A percentile compares a stretch with the other conserved stretches of the same genome.
These are phyloP conservation scores for Fraxinus paxiana DNA, from an alignment of 305 asterid species.

Conservation along the genomic window DNA sequence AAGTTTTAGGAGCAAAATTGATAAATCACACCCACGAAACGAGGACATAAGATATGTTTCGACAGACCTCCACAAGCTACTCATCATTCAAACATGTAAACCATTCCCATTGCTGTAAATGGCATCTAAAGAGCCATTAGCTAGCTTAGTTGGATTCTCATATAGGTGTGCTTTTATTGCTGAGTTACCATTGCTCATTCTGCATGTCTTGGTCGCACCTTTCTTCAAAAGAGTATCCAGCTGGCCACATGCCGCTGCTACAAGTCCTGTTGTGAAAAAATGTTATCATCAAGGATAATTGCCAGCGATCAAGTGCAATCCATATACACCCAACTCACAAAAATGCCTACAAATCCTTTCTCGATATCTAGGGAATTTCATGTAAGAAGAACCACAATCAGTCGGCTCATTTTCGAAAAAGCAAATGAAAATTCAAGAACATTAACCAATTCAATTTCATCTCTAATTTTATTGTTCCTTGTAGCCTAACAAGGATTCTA, in stretches of 20 bases:
- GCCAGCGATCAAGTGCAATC: background rate
- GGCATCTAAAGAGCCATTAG: constrained; percentile 66
- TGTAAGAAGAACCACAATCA: background rate
- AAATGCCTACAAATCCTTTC: background rate
- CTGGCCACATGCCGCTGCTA: constrained; percentile 77
- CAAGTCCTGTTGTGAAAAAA: constrained; percentile 52
- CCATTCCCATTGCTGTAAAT: constrained; percentile 69
- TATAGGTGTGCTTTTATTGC: constrained; percentile 38
- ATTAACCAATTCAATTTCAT: background rate
- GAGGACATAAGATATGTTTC: background rate
- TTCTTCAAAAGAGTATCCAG: constrained; percentile 58
- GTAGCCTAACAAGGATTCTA: background rate
- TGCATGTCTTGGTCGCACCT: constrained; percentile 27
- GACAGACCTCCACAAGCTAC: background rate
- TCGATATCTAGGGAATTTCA: background rate
- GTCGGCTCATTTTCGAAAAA: background rate
- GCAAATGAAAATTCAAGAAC: background rate
- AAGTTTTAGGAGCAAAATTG: constrained; percentile 32
- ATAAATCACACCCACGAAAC: constrained; percentile 18
- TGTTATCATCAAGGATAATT: background rate
- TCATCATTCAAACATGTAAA: constrained; percentile 52
- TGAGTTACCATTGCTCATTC: constrained; percentile 51
- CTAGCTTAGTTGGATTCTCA: constrained; percentile 46
- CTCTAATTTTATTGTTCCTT: background rate
- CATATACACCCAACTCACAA: background rate